phyloP scores from a whole-genome alignment of 306 rosid species.

The Malus sieversii region DNA sequence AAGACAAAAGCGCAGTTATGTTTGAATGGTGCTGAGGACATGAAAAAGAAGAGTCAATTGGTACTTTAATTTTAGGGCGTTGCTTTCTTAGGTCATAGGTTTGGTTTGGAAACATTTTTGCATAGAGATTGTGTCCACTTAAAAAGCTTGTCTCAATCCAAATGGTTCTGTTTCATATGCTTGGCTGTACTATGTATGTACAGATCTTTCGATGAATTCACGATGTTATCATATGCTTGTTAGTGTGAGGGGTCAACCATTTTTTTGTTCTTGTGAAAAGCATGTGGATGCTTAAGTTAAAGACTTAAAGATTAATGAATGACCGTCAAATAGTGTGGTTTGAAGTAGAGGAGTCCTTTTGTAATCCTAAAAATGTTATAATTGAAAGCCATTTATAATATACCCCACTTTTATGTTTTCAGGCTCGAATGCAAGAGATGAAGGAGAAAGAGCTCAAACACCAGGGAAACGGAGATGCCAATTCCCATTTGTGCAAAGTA shows the following conservation, averaged over 20 bases:
- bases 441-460: slow-evolving; percentile 83
- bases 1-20: neutral
- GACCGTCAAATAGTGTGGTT: neutral
- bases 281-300: neutral
- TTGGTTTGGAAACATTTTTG: neutral
- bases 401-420: slow-evolving; percentile 5
- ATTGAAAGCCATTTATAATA: neutral
- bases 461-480: slow-evolving; percentile 74
- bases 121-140: neutral
- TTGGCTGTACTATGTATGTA: no score
- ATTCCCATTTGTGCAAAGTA: slow-evolving; percentile 91
- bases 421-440: slow-evolving; percentile 98
- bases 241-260: neutral
- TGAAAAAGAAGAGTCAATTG: neutral
- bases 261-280: neutral
- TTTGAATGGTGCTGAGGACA: neutral
- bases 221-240: neutral
- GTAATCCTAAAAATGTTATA: neutral
- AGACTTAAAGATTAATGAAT: neutral
- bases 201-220: neutral
- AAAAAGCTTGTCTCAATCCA: neutral
- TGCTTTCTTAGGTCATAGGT: neutral
- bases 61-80: neutral
- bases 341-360: neutral
- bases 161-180: neutral